Evolutionary conservation across 192 early-diverging fungal genomes (phyloP), one percentile per base, ranked within the genome.

Genomic region (Coemansia sp.): DNA sequence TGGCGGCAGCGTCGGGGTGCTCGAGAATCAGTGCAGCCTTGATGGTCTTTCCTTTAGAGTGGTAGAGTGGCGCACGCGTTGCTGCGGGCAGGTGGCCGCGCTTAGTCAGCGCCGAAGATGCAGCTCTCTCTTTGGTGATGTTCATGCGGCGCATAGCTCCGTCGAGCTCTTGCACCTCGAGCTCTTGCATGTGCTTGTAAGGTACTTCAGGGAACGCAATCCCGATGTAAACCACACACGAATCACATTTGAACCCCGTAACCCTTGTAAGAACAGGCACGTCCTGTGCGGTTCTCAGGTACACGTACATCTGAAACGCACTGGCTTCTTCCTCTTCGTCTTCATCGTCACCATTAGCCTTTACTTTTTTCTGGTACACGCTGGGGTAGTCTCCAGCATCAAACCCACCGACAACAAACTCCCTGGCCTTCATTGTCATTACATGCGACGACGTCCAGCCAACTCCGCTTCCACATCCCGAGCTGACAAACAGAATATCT

Each of bases 151-250:
- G 59, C 69, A 72, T 78, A 0, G 65, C 69, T n/a, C 69, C 69
- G 51, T 78, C 75, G 14, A 78, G 69, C 69, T 64, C 62, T 53
- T 68, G 65, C 50, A 78, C 75, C 55, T 72, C 69, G 8, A 78
- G 65, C 62, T 65, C 65, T 8, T 65, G 57, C 17, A 60, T 50
- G 34, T 47, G 44, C 4, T 53, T 60, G 62, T 60, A 68, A 6
- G 75, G 69, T 19, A 65, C 26, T 17, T 78, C 75, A 15, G 69
- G 75, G 19, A 72, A 72, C 4, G 62, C 69, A 25, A 78, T 25
- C 0, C 44, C 58, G 1, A 78, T 57, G 14, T 71, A 65, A 17
- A 76, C 56, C 0, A 76, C 50, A 58, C 64, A 71, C 58, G 67
- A 68, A 38, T 76, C 74, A 28, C 68, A 71, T 21, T 76, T 76